These are phyloP conservation scores for Lachnellula occidentalis DNA, from an alignment of 2,329 filamentous ascomycete genomes.

Conservation along the genomic window DNA sequence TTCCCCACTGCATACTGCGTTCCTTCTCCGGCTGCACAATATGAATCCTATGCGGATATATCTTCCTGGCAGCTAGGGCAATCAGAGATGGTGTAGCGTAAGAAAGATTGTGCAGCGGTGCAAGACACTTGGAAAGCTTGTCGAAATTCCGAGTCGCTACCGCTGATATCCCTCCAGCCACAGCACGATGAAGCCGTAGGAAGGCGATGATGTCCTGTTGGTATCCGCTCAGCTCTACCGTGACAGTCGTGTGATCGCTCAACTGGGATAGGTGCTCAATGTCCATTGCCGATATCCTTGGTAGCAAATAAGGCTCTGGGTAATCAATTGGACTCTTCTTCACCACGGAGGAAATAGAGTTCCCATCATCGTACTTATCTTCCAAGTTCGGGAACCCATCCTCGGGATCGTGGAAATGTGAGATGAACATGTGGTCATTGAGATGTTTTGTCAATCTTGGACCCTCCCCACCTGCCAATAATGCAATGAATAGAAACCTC, in stretches of 20 bases:
- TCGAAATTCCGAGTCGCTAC: conserved; percentile 73
- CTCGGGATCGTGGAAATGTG: conserved; percentile 70
- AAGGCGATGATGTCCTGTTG: conserved; percentile 84
- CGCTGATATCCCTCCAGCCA: conserved; percentile 72
- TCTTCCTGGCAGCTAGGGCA: conserved; percentile 73
- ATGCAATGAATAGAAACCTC: conserved; percentile 72
- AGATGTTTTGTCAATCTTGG: conserved; percentile 51
- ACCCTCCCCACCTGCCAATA: conserved; percentile 51
- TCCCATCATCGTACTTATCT: conserved; percentile 40
- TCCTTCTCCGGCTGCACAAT: conserved; percentile 67
- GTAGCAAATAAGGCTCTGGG: conserved; percentile 12
- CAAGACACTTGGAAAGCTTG: conserved; percentile 60
- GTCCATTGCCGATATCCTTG: conserved; percentile 26
- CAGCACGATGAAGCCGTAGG: conserved; percentile 79
- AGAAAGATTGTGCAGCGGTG: conserved; percentile 72
- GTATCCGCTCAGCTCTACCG: conserved; percentile 76
- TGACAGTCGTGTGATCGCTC: conserved; percentile 55
- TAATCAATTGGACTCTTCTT: conserved; percentile 23
- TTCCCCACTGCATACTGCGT: conserved; percentile 90
- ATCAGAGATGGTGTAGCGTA: conserved; percentile 84
- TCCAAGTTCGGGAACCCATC: conserved; percentile 74
- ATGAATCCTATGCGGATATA: conserved; percentile 79
- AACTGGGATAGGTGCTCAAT: conserved; percentile 38
- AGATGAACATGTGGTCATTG: conserved; percentile 84
- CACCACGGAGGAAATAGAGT: conserved; percentile 29